Evolutionary conservation across 768 basidiomycete genomes (phyloP), one percentile per base, ranked within the genome.

Genomic region (Lentinula sp.): DNA sequence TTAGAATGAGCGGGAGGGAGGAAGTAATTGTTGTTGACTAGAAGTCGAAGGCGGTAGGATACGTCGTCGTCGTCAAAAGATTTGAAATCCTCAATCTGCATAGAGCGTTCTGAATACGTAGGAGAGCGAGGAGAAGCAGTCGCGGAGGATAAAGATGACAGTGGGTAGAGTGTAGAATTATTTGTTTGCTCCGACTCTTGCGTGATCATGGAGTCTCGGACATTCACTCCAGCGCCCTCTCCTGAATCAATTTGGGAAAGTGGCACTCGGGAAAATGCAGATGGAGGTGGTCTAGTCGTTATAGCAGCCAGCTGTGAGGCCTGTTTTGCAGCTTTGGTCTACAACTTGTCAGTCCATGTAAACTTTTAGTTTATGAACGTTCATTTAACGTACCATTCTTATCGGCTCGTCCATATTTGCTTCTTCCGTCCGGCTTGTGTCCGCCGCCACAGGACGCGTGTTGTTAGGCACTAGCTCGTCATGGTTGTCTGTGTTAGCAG

Each of bases 11-110:
- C 91, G 9, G 92, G 93, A 3, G 92, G 92, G 40, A 94, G 84
- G 68, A 91, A 94, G 70, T 94, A 94, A 68, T 80, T 93, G 73
- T 94, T 94, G 70, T 88, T 89, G 58, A 94, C 87, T 43, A 94
- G 82, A 57, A 94, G 80, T 43, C 86, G 87, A 18, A 94, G 82
- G 23, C 92, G 88, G 74, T 91, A 91, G 18, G 90, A 85, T 43
- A 93, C 91, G 67, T 94, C 92, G 71, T 94, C 91, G 21, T 81
- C 79, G 66, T 84, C 80, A 64, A 80, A 84, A 56, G 78, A 80
- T 64, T 82, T 78, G 31, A 77, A 70, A 51, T 76, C 81, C 39
- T 76, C 79, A 16, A 76, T 69, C n/a, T 78, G 72, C 23, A 75
- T 74, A 50, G 72, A 73, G 72, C 77, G 66, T 71, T 71, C 72